Base-by-base conservation (phyloP, 768 basidiomycete species). In the Leccinellum albellum region DNA sequence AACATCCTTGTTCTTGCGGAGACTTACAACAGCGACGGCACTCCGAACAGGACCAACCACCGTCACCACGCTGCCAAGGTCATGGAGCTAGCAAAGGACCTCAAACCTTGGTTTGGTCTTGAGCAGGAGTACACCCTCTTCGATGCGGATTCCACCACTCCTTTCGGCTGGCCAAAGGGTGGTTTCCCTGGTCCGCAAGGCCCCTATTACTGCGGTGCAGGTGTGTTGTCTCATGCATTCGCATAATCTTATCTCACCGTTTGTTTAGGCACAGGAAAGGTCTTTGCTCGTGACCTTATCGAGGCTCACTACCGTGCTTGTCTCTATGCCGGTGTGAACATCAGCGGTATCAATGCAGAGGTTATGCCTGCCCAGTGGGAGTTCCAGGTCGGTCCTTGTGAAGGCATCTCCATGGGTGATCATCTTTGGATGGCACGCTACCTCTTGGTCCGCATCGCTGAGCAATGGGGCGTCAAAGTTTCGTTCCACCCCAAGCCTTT, bases 301-400 rank as follows among this genome's bases (percentile, higher is more conserved):
- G 97, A 99, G 79, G 97, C 97, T 35, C 97, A 99, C 79, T 98
- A 98, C 79, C 92, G 94, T 62, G 91, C 92, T 56, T 97, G 95
- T 74, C 84, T 96, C 53, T 95, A 96, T 72, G 77, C 94, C 55
- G 95, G 94, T 64, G 83, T 99, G 77, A 94, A 94, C 80, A 98
- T 98, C 78, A 94, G 91, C 64, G 97, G 97, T 71, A 98, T 99
- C 79, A 99, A 98, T 74, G 96, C 96, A 59, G 97, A 98, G 77
- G 96, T 98, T 60, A 98, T 98, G 96, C 96, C 97, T 15, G 87
- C 95, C 55, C 97, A 99, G 75, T 99, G 97, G 97, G 97, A 99
- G 79, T 99, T 96, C 89, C 97, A 99, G 76, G 94, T 99, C 65
- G 96, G 97, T 53, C 97, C 97, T 29, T 98, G 96, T 68, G 89